Evolutionary conservation across 495 filamentous ascomycete species (phyloP).

Genomic region (Eremomyces bilateralis): DNA sequence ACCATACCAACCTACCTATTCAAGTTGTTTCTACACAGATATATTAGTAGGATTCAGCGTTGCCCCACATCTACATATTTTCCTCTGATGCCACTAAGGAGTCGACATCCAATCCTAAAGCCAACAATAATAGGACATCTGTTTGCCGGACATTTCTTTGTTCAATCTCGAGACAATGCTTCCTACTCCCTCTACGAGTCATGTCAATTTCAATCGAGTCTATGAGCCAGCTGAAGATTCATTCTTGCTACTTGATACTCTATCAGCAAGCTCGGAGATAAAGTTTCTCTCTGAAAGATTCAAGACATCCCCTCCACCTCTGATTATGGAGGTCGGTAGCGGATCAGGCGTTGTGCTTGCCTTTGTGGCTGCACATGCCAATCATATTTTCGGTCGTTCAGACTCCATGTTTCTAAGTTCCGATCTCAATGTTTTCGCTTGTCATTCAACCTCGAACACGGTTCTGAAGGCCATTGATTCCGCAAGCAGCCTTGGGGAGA

Average conservation of each 20-base stretch:
- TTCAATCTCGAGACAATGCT: too few species aligned
- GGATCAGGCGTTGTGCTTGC: conserved; percentile 82
- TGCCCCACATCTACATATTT: too few species aligned
- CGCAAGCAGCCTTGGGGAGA: conserved; percentile 22
- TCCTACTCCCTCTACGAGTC: conserved; percentile 76
- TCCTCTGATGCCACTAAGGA: too few species aligned
- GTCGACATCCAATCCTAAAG: too few species aligned
- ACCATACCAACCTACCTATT: too few species aligned
- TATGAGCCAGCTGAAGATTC: conserved; percentile 94
- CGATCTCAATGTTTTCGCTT: conserved; percentile 70
- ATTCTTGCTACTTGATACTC: conserved; percentile 79
- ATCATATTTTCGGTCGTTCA: conserved; percentile 44
- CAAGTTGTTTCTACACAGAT: too few species aligned
- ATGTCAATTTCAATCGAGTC: conserved; percentile 64
- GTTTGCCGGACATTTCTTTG: too few species aligned
- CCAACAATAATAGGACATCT: too few species aligned
- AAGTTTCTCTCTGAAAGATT: conserved; percentile 49
- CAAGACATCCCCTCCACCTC: conserved; percentile 24
- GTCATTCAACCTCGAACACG: too few species aligned
- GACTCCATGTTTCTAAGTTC: conserved; percentile 51
- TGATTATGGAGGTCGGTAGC: conserved; percentile 70
- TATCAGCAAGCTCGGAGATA: conserved; percentile 51
- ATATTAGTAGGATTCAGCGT: too few species aligned
- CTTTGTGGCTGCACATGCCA: conserved; percentile 59
- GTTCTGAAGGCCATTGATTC: conserved; percentile 36